Conservation (phyloP, 2,329 filamentous ascomycete species). For the Ophiocordyceps robertsii region DNA sequence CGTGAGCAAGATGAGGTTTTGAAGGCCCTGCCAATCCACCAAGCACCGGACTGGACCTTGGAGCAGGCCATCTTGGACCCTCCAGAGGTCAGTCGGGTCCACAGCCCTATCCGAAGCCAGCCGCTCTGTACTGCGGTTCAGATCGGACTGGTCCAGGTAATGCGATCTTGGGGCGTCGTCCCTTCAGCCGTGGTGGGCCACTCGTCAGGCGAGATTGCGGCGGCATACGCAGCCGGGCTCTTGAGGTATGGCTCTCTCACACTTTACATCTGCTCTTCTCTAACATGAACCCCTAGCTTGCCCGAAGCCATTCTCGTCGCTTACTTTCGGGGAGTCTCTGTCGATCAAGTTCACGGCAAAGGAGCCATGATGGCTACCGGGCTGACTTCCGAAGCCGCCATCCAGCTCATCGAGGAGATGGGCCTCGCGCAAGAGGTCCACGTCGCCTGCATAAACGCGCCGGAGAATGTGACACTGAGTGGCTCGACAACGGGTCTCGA, state of each 20-base stretch:
- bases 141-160: constrained; percentile 20
- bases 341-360: background rate
- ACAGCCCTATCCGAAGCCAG: constrained; percentile 10
- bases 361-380: constrained; percentile 13
- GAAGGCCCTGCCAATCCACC: background rate
- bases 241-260: background rate
- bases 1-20: constrained; percentile 3
- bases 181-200: constrained; percentile 24
- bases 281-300: no score
- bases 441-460: constrained; percentile 12
- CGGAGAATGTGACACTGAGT: constrained; percentile 9
- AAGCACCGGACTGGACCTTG: constrained; percentile 1
- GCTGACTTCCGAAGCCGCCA: constrained; percentile 3
- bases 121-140: constrained; percentile 18
- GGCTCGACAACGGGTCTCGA: constrained; percentile 8
- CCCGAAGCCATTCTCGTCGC: constrained; percentile 6
- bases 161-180: constrained; percentile 14
- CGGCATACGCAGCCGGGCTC: constrained; percentile 12
- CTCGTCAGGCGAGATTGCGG: constrained; percentile 17
- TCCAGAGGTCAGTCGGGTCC: constrained; percentile 5
- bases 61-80: constrained; percentile 5
- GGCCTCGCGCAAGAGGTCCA: constrained; percentile 3
- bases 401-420: background rate
- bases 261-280: background rate
- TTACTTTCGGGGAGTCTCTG: constrained; percentile 8